phyloP scores from a whole-genome alignment of 2,329 filamentous ascomycete genomes.

The Monilinia aucupariae region DNA sequence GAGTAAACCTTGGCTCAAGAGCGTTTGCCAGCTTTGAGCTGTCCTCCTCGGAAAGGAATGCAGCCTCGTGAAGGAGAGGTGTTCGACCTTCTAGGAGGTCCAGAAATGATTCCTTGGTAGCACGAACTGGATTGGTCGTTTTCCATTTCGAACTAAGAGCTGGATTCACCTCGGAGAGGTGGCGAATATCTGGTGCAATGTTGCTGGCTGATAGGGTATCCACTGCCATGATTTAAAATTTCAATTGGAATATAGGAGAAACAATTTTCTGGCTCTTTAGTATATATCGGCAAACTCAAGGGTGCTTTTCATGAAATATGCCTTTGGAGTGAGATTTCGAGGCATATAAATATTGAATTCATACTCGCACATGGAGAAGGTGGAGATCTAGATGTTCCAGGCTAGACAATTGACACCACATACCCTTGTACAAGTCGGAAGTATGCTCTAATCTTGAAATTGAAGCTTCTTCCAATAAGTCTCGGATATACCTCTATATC shows the following conservation, averaged over 20 bases:
- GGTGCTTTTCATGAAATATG: no score
- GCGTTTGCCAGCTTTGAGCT: neutral
- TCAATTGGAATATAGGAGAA: neutral
- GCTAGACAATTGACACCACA: neutral
- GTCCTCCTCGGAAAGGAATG: neutral
- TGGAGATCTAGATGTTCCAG: neutral
- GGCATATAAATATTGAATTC: neutral
- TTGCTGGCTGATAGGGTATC: neutral
- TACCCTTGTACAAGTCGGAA: neutral
- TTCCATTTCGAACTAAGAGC: neutral
- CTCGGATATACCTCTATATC: neutral
- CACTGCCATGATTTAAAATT: neutral
- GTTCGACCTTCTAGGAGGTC: slow-evolving; percentile 5
- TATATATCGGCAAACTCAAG: neutral
- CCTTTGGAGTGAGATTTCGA: neutral
- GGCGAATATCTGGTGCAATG: neutral
- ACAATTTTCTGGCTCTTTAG: neutral
- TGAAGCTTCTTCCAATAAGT: neutral
- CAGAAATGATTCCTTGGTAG: neutral
- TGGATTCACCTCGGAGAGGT: neutral
- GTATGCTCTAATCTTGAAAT: neutral
- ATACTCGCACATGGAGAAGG: neutral
- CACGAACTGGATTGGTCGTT: neutral
- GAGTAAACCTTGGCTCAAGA: slow-evolving; percentile 1
- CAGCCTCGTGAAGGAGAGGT: slow-evolving; percentile 3